Evolutionary conservation across 345 rosid species (phyloP), one percentile per base, ranked within the genome.

Genomic region (Dimocarpus longan): DNA sequence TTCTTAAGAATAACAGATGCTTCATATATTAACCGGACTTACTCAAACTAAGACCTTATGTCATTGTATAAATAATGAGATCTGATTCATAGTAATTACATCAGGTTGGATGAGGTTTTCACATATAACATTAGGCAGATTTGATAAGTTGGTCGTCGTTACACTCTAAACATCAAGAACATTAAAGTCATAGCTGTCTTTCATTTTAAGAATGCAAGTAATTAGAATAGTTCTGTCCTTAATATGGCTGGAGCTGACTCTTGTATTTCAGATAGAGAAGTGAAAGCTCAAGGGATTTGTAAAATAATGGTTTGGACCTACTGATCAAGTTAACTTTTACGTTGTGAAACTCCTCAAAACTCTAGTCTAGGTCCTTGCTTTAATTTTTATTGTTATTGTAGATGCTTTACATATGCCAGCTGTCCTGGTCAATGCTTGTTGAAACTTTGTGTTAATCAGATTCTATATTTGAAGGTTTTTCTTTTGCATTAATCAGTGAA

Each of bases 91-190:
- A n/a, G 67, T 57, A 73, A 15, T 59, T 21, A 60, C 32, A 72
- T 37, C 65, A 54, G 48, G 65, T 56, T 56, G 76, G 12, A 72
- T 72, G 76, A 72, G 59, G 19, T 48, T 21, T 64, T 11, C 39
- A 4, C 28, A 26, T 72, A 21, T 19, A 57, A n/a, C 16, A 15
- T n/a, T 56, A 37, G 44, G 66, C 9, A n/a, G 46, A 26, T 26
- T 24, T 70, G 74, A 28, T 37, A 54, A 18, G 6, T 56, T 57
- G 28, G 37, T 18, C 54, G 66, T 32, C 28, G 32, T 8, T n/a
- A 56, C 54, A 48, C 54, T 52, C 44, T 52, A 18, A 48, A 52
- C 19, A 19, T 54, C 37, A 32, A 32, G 37, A 32, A 3, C 37
- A 32, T 32, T 32, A 32, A 32, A 32, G 21, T 37, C 44, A 46